Conservation (phyloP, 2,329 filamentous ascomycete species). For the Colletotrichum sp. region DNA sequence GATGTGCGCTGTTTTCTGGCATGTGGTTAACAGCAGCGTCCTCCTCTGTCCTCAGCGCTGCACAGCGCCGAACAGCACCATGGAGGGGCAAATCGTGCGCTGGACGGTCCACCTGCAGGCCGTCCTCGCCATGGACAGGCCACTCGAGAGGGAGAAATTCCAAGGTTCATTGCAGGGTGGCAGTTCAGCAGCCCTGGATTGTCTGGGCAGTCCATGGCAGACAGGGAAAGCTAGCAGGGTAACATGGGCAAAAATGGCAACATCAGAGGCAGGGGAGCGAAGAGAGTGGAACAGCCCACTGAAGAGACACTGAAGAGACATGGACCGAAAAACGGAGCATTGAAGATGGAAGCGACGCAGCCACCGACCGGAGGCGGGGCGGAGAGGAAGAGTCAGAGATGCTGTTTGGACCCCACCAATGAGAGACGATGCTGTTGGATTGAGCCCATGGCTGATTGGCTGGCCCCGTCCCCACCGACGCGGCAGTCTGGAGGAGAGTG, state of each 20-base stretch:
- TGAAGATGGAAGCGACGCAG: not conserved
- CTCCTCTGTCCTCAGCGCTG: not conserved
- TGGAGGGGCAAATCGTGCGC: conserved; percentile 5
- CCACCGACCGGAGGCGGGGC: conserved; percentile 13
- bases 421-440: not conserved
- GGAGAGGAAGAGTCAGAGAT: conserved; percentile 16
- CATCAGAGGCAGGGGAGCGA: not conserved
- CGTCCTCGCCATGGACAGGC: conserved; percentile 9
- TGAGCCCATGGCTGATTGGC: not conserved
- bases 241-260: not conserved
- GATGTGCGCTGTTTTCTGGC: conserved; percentile 26
- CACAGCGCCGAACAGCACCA: not conserved
- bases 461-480: not conserved
- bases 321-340: conserved; percentile 15
- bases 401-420: not conserved
- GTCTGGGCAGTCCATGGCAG: not conserved
- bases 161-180: conserved; percentile 5
- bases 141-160: conserved; percentile 3
- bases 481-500: not conserved
- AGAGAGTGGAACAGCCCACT: not conserved
- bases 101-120: conserved; percentile 12
- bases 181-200: not conserved
- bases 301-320: conserved; percentile 19
- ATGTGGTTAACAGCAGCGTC: conserved; percentile 21
- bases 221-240: conserved; percentile 8